Conservation (phyloP, 1,139 yeast genomes). For the Candida sojae region DNA sequence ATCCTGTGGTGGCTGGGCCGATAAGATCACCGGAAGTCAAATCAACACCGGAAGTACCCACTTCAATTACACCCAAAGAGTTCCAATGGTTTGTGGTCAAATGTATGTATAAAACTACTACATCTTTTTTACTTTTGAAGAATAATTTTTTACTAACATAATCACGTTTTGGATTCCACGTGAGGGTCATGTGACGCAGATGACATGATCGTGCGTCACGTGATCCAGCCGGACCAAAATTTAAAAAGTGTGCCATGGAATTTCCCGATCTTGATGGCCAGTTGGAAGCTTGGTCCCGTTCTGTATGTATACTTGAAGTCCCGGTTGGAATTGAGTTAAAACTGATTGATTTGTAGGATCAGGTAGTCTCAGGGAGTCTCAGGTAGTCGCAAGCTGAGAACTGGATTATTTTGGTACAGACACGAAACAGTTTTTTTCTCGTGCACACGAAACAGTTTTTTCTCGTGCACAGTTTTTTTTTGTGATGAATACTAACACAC, state of each 20-base stretch:
- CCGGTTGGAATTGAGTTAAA: too few relatives aligned
- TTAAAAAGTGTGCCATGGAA: slow-evolving; percentile 68
- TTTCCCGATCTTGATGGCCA: slow-evolving; percentile 80
- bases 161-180: background rate
- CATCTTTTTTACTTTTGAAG: background rate
- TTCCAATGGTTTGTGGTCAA: slow-evolving; percentile 79
- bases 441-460: background rate
- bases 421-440: background rate
- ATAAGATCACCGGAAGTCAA: slow-evolving; percentile 69
- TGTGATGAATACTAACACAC: background rate
- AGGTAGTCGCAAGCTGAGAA: too few relatives aligned
- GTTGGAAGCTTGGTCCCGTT: slow-evolving; percentile 88
- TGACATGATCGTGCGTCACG: background rate
- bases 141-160: background rate
- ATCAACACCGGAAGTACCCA: slow-evolving; percentile 63
- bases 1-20: slow-evolving; percentile 86
- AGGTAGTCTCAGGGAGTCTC: too few relatives aligned
- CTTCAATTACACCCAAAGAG: slow-evolving; percentile 59
- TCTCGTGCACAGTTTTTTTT: background rate
- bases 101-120: slow-evolving; percentile 24
- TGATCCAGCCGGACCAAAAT: background rate
- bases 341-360: background rate
- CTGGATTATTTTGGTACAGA: background rate
- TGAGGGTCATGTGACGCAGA: background rate
- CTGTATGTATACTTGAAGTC: slow-evolving; percentile 30